A percentile compares a stretch with the other conserved stretches of the same genome.
Conservation (phyloP, 177 flowering plant genomes). For the Vitis hybrid region DNA sequence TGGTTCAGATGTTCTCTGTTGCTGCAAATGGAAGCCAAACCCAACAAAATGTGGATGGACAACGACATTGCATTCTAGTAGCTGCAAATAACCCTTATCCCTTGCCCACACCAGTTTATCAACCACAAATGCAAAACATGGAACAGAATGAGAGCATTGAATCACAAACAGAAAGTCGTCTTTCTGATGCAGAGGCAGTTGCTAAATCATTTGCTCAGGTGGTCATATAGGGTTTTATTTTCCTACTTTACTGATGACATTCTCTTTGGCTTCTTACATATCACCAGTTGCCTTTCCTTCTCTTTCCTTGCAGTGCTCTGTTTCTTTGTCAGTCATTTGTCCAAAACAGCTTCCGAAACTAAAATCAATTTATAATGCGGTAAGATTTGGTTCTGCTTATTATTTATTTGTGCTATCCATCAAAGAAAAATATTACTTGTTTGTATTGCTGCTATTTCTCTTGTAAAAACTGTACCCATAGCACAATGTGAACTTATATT, state of each 20-base stretch:
- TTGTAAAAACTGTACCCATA: neutral
- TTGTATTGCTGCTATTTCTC: neutral
- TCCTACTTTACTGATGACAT: neutral
- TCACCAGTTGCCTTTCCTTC: neutral
- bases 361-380: slow-evolving; percentile 74
- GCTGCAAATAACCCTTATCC: slow-evolving; percentile 91
- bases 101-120: slow-evolving; percentile 79
- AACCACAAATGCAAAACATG: slow-evolving; percentile 48
- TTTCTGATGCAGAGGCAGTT: slow-evolving; percentile 82
- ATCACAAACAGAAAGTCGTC: slow-evolving; percentile 49
- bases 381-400: slow-evolving; percentile 28
- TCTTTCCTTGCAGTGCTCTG: slow-evolving; percentile 60
- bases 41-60: slow-evolving; percentile 55
- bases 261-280: slow-evolving; percentile 3
- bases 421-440: neutral
- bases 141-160: slow-evolving; percentile 61
- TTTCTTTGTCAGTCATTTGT: slow-evolving; percentile 87
- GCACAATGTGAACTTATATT: neutral
- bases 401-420: neutral
- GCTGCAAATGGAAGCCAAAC: slow-evolving; percentile 49
- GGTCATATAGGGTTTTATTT: neutral
- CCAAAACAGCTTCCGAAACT: slow-evolving; percentile 88
- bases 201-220: slow-evolving; percentile 84
- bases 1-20: slow-evolving; percentile 63
- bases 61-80: slow-evolving; percentile 88